Evolutionary conservation across 2,329 filamentous ascomycete genomes (phyloP).

Genomic region (Epichloe scottii): DNA sequence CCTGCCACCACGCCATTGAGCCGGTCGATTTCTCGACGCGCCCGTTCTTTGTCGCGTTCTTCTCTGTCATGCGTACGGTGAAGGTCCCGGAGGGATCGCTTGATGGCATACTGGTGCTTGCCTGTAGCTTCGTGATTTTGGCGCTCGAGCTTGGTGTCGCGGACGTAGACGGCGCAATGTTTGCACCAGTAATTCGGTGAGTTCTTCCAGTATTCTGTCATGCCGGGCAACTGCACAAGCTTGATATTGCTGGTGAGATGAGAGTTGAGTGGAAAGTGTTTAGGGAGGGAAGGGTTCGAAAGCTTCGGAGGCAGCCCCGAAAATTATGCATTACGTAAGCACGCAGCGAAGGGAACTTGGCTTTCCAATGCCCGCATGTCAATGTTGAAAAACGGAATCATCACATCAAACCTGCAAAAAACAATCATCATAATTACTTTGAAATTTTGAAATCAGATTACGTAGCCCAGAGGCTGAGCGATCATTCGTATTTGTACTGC

Average conservation of each 20-base stretch:
- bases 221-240: constrained; percentile 22
- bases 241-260: no score
- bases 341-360: neutral
- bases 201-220: constrained; percentile 99
- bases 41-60: constrained; percentile 68
- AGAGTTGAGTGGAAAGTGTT: no score
- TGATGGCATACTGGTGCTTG: constrained; percentile 74
- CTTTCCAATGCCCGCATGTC: neutral
- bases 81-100: constrained; percentile 79
- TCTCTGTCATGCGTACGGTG: constrained; percentile 75
- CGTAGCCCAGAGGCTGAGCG: neutral
- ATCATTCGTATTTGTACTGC: neutral
- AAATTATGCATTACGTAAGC: neutral
- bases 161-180: constrained; percentile 80
- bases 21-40: constrained; percentile 73
- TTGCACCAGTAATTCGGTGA: constrained; percentile 98
- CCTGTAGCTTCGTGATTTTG: constrained; percentile 79
- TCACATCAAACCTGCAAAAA: no score
- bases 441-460: neutral
- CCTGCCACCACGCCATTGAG: constrained; percentile 61
- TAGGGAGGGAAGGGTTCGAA: no score
- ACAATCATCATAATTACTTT: no score
- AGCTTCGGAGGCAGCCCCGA: neutral
- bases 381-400: neutral
- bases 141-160: constrained; percentile 83